A percentile compares a stretch with the other conserved stretches of the same genome.
These are phyloP conservation scores for Coemansia sp. DNA, from an alignment of 192 early-diverging fungal species.

Conservation along the genomic window DNA sequence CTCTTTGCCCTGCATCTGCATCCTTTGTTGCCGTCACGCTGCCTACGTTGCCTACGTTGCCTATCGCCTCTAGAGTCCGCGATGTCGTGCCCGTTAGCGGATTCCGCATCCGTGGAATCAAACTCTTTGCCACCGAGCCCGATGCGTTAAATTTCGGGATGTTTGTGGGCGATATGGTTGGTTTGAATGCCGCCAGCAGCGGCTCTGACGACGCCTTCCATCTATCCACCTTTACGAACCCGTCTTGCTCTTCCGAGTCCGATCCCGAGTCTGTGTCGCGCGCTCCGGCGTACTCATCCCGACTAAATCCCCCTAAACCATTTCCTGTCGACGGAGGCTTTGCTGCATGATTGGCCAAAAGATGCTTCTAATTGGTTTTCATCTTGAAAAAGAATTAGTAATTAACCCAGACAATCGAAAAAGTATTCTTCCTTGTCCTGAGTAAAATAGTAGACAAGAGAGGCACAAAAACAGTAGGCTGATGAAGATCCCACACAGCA, in stretches of 20 bases:
- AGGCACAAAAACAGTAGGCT: background rate
- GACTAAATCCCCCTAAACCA: background rate
- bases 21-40: background rate
- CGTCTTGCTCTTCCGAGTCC: constrained; percentile 50
- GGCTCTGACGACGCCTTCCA: constrained; percentile 38
- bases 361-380: constrained; percentile 6
- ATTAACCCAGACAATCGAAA: background rate
- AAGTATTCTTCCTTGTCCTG: background rate
- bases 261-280: constrained; percentile 30
- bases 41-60: constrained; percentile 1
- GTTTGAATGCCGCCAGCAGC: constrained; percentile 25
- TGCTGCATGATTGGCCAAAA: constrained; percentile 10
- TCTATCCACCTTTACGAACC: constrained; percentile 43
- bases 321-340: constrained; percentile 4
- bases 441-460: constrained; percentile 11
- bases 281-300: background rate
- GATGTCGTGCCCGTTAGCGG: background rate
- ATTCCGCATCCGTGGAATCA: background rate
- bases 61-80: background rate
- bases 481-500: background rate
- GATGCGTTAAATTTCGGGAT: constrained; percentile 5
- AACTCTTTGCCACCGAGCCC: background rate
- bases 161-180: constrained; percentile 23
- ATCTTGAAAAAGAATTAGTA: background rate
- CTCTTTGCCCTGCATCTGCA: background rate